These are phyloP conservation scores for Globisporangium lucens DNA, from an alignment of 352 stramenopile species.

Conservation along the genomic window DNA sequence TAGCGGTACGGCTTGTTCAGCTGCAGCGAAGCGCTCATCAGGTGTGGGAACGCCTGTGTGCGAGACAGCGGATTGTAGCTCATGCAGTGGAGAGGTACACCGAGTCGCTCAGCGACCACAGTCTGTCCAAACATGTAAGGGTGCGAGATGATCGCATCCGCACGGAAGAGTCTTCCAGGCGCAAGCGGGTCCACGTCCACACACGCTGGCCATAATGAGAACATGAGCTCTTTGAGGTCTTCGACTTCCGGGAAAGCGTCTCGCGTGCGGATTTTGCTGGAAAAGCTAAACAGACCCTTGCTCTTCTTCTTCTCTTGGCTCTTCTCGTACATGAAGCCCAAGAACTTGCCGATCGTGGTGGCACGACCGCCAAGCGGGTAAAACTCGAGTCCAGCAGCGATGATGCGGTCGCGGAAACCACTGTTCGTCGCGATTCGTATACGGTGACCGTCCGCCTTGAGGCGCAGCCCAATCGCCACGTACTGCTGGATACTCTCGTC, in stretches of 20 bases:
- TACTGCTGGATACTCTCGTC: constrained; percentile 71
- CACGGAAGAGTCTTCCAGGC: constrained; percentile 49
- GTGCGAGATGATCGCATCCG: constrained; percentile 68
- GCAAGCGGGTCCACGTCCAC: constrained; percentile 40
- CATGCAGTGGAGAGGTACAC: constrained; percentile 71
- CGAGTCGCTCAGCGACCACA: constrained; percentile 64
- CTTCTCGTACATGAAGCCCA: constrained; percentile 40
- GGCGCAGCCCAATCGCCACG: constrained; percentile 63
- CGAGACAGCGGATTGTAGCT: constrained; percentile 44
- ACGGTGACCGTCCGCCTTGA: constrained; percentile 82
- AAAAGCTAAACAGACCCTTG: constrained; percentile 15
- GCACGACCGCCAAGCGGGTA: constrained; percentile 57
- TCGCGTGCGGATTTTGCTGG: constrained; percentile 29
- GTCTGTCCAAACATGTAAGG: constrained; percentile 60
- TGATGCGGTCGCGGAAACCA: constrained; percentile 66
- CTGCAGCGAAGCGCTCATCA: constrained; percentile 31
- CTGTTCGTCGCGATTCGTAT: constrained; percentile 89
- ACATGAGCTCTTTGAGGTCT: constrained; percentile 52
- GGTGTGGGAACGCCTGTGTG: constrained; percentile 58
- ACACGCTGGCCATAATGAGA: constrained; percentile 58
- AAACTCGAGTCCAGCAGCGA: constrained; percentile 57
- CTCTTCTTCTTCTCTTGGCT: constrained; percentile 2
- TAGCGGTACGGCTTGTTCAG: constrained; percentile 46
- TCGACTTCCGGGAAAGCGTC: constrained; percentile 41
- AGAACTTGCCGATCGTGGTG: constrained; percentile 43